Conservation (phyloP, 331 rosid species). For the Saraca asoca region DNA sequence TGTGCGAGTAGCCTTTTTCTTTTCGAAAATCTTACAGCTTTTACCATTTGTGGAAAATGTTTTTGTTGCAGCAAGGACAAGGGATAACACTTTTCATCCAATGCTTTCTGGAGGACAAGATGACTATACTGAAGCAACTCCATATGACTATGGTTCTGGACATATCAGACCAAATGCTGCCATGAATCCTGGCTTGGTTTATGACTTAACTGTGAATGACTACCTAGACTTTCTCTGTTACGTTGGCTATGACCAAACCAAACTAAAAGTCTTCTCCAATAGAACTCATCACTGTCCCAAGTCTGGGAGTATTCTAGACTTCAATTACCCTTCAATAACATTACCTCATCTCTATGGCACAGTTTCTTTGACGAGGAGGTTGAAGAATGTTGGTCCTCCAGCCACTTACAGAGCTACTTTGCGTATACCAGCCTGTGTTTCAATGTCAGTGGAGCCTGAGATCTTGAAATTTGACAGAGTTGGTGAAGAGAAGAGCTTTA, state of each 20-base stretch:
- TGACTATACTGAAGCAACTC: conserved; percentile 36
- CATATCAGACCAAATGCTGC: conserved; percentile 68
- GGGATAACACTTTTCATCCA: conserved; percentile 47
- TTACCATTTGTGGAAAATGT: too few relatives aligned
- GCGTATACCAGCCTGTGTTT: conserved; percentile 39
- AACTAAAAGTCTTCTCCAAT: conserved; percentile 30
- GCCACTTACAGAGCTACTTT: conserved; percentile 48
- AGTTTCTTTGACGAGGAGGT: conserved; percentile 46
- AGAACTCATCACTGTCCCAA: conserved; percentile 35
- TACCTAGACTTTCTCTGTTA: conserved; percentile 64
- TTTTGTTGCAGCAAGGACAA: conserved; percentile 48
- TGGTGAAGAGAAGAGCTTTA: conserved; percentile 56
- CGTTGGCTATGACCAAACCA: conserved; percentile 45
- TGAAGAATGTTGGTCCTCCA: conserved; percentile 63
- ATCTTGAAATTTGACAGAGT: conserved; percentile 39
- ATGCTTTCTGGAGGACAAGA: conserved; percentile 25
- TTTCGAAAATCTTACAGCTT: too few relatives aligned
- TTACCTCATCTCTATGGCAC: conserved; percentile 45
- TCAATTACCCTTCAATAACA: conserved; percentile 70
- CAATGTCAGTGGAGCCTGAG: conserved; percentile 45
- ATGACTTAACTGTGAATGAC: conserved; percentile 52
- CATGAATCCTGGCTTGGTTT: conserved; percentile 72
- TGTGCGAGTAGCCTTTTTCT: too few relatives aligned
- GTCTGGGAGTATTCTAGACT: conserved; percentile 35
- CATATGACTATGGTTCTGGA: conserved; percentile 59